phyloP scores from a whole-genome alignment of 1,284 basidiomycete genomes.

The Pholiota adiposa region DNA sequence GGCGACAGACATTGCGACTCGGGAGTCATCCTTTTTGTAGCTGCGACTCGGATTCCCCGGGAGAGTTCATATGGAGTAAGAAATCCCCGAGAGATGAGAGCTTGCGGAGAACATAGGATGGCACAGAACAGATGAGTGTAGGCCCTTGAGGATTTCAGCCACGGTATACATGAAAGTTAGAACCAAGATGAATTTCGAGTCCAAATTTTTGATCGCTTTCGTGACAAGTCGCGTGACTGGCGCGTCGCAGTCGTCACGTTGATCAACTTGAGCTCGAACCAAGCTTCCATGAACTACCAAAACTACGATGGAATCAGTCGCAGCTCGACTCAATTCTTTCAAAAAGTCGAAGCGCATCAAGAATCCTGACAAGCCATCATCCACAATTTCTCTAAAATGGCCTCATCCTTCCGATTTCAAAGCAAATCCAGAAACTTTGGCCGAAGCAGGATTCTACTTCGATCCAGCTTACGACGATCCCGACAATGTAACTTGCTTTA shows the following conservation, averaged over 20 bases:
- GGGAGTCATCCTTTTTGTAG: too few relatives aligned
- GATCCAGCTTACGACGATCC: slow-evolving; percentile 61
- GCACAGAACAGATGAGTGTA: too few relatives aligned
- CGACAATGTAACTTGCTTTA: slow-evolving; percentile 77
- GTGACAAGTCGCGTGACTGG: neutral
- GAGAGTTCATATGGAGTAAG: too few relatives aligned
- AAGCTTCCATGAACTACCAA: slow-evolving; percentile 1
- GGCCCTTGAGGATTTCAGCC: too few relatives aligned
- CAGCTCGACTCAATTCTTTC: slow-evolving; percentile 66
- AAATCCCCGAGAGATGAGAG: too few relatives aligned
- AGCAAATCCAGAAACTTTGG: slow-evolving; percentile 72
- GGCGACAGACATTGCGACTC: too few relatives aligned
- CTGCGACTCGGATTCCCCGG: too few relatives aligned
- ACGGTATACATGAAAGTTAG: too few relatives aligned
- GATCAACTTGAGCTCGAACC: slow-evolving; percentile 20
- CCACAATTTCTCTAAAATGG: slow-evolving; percentile 58
- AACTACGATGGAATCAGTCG: slow-evolving; percentile 55
- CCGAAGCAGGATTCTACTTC: slow-evolving; percentile 85
- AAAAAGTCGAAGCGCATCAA: slow-evolving; percentile 54
- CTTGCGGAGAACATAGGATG: too few relatives aligned
- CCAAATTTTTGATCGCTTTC: too few relatives aligned
- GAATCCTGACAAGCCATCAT: slow-evolving; percentile 45
- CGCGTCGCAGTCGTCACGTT: slow-evolving; percentile 25
- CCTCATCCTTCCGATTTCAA: slow-evolving; percentile 61
- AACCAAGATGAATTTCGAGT: too few relatives aligned